These are phyloP conservation scores for Paracamarosporium sp. DNA, from an alignment of 2,329 filamentous ascomycete species.

Conservation along the genomic window DNA sequence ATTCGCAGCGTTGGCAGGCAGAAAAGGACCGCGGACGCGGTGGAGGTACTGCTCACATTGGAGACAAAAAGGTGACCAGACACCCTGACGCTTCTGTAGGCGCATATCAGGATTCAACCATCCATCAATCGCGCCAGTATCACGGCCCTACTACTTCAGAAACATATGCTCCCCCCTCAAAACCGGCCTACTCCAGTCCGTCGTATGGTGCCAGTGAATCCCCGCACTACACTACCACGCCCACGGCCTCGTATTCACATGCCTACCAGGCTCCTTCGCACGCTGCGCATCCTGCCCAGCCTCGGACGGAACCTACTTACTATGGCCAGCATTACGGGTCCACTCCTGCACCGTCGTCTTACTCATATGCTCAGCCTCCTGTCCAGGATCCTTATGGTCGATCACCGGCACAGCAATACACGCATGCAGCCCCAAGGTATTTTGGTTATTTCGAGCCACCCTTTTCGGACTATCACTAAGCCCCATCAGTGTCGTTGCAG, in stretches of 20 bases:
- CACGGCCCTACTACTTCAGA: conserved; percentile 42
- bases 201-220: conserved; percentile 33
- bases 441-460: conserved; percentile 47
- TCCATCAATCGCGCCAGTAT: conserved; percentile 52
- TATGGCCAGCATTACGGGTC: conserved; percentile 33
- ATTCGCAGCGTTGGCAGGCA: conserved; percentile 54
- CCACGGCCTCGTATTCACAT: conserved; percentile 34
- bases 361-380: conserved; percentile 37
- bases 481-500: conserved; percentile 39
- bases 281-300: conserved; percentile 40
- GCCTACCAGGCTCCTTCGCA: conserved; percentile 31
- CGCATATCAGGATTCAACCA: conserved; percentile 51
- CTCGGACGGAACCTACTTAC: conserved; percentile 29
- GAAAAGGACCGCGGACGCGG: conserved; percentile 35
- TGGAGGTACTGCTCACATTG: conserved; percentile 52
- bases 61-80: conserved; percentile 50
- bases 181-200: conserved; percentile 23
- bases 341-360: conserved; percentile 26
- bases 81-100: conserved; percentile 54
- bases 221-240: conserved; percentile 40
- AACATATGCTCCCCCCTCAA: conserved; percentile 30
- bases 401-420: conserved; percentile 20
- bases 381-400: conserved; percentile 36
- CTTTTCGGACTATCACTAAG: conserved; percentile 51
- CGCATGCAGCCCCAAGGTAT: conserved; percentile 47